Evolutionary conservation across 1,139 yeast species (phyloP).

Genomic region (Taiozyma sp.): DNA sequence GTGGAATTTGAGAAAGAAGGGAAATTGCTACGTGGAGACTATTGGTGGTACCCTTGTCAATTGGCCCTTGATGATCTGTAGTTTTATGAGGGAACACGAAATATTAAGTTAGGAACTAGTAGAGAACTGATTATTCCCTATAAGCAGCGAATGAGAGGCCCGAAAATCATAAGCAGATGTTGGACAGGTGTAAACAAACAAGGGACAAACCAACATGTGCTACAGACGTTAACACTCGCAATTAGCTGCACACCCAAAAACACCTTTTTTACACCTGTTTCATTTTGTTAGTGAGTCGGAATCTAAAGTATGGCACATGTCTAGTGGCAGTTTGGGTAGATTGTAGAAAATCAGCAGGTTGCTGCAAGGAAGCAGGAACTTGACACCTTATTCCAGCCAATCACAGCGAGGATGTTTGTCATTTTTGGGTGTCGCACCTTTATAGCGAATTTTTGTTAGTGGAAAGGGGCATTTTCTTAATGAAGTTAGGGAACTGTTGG

Average conservation of each 20-base stretch:
- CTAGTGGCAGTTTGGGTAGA: not conserved
- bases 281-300: constrained; percentile 6
- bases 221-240: not conserved
- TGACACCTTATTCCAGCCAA: constrained; percentile 9
- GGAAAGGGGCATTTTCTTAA: not conserved
- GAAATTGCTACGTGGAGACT: not conserved
- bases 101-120: not conserved
- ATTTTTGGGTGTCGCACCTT: constrained; percentile 15
- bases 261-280: constrained; percentile 7
- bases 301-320: constrained; percentile 1
- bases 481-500: not conserved
- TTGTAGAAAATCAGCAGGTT: constrained; percentile 3
- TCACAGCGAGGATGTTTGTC: constrained; percentile 9
- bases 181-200: not conserved
- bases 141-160: constrained; percentile 3
- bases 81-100: not conserved
- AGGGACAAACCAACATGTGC: not conserved
- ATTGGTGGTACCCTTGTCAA: too few relatives aligned
- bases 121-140: not conserved
- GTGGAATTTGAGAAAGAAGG: not conserved
- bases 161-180: constrained; percentile 1
- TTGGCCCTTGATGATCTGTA: not conserved
- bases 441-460: not conserved
- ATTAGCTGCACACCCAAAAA: constrained; percentile 8
- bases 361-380: not conserved